Conservation (phyloP, 257 asterid species). For the Coffea canephora region DNA sequence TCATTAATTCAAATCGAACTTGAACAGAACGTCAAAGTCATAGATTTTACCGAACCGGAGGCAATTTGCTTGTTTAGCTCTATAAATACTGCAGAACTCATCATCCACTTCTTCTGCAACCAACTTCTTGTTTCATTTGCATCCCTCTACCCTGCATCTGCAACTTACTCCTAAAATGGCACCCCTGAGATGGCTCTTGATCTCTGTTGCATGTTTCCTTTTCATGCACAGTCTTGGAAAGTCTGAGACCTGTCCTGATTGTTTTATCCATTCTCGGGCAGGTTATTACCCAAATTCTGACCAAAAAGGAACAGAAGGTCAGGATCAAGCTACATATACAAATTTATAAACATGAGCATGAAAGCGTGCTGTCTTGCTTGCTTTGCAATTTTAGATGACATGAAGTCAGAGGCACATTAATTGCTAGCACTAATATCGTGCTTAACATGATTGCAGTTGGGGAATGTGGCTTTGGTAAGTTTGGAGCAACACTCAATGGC, state of each 20-base stretch:
- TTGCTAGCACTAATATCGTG: not conserved
- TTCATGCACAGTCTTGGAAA: slow-evolving; percentile 32
- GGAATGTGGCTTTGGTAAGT: slow-evolving; percentile 63
- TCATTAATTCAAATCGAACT: slow-evolving; percentile 1
- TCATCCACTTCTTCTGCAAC: slow-evolving; percentile 22
- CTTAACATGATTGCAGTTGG: slow-evolving; percentile 52
- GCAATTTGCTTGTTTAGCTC: slow-evolving; percentile 4
- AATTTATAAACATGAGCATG: not conserved
- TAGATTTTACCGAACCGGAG: slow-evolving; percentile 27
- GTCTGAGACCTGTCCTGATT: slow-evolving; percentile 54
- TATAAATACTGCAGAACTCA: slow-evolving; percentile 38
- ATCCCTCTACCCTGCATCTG: slow-evolving; percentile 9
- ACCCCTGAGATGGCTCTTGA: slow-evolving; percentile 18
- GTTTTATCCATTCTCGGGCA: slow-evolving; percentile 65
- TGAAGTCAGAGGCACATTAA: not conserved
- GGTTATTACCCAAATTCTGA: slow-evolving; percentile 70
- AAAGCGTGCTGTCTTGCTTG: not conserved
- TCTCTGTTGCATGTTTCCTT: slow-evolving; percentile 34
- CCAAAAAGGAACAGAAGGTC: slow-evolving; percentile 72
- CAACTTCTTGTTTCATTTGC: slow-evolving; percentile 15
- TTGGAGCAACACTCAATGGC: slow-evolving; percentile 69
- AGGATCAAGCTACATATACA: slow-evolving; percentile 5
- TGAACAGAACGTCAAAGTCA: slow-evolving; percentile 24
- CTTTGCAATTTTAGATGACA: not conserved
- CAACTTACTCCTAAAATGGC: slow-evolving; percentile 30